Percentiles rank a stretch among this genome's conserved stretches.
Conservation (phyloP, 306 rosid species). For the Sicyos baderoa region DNA sequence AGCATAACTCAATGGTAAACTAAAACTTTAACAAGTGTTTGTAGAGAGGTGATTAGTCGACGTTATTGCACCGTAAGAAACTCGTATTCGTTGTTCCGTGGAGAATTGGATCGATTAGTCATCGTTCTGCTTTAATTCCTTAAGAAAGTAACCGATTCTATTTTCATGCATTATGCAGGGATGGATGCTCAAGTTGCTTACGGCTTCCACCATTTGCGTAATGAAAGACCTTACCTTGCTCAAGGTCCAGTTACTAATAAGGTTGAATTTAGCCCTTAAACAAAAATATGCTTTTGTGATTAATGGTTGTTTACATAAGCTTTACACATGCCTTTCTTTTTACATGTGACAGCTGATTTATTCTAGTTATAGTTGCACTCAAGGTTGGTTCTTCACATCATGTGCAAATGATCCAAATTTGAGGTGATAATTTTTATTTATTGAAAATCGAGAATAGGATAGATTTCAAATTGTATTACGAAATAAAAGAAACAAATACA, state of each 20-base stretch:
- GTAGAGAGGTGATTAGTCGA: not conserved
- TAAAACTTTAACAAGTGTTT: not conserved
- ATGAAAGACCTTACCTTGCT: constrained; percentile 83
- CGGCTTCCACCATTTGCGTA: constrained; percentile 88
- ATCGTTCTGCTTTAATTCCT: too few species aligned
- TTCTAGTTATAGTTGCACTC: constrained; percentile 85
- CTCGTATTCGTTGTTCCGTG: not conserved
- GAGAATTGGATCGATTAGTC: too few species aligned
- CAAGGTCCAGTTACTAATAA: constrained; percentile 83
- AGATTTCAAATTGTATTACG: too few species aligned
- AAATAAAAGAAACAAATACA: too few species aligned
- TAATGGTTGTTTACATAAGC: constrained; percentile 2
- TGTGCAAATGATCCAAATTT: constrained; percentile 79
- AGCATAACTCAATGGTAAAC: constrained; percentile 7
- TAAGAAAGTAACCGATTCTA: not conserved
- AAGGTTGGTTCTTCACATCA: constrained; percentile 97
- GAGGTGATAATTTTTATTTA: constrained; percentile 44
- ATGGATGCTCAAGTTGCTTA: constrained; percentile 98
- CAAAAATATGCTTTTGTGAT: too few species aligned
- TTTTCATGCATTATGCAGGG: constrained; percentile 46
- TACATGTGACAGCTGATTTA: constrained; percentile 49
- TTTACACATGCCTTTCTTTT: not conserved
- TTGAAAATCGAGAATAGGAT: constrained; percentile 14
- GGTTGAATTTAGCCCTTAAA: constrained; percentile 30
- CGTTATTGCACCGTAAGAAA: not conserved